Base-by-base conservation (phyloP, 1,284 basidiomycete genomes). In the Moesziomyces parantarcticus region DNA sequence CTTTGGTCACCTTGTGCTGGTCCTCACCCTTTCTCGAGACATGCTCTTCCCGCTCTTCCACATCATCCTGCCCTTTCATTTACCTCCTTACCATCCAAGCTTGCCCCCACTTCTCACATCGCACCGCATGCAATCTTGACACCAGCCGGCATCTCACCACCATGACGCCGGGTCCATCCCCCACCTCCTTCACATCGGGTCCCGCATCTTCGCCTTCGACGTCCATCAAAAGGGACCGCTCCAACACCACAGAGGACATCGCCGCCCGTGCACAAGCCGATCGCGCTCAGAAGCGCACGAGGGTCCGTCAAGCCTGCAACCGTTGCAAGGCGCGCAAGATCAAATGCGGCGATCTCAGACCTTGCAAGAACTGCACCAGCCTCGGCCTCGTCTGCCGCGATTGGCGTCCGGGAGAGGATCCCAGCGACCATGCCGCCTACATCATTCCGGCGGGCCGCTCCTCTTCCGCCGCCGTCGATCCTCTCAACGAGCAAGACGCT, bases 311-410 rank as follows among this genome's bases (percentile, higher is more conserved):
- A 48, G 71, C 71, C 2, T 74, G 71, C 62, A 74, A 74, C 21
- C 66, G 71, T n/a, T 74, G 71, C 56, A 74, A 74, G 53, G 65
- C 71, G 18, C 60, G 71, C 40, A 74, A 74, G 56, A 74, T 74
- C 58, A 74, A 74, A 41, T 74, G 71, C 39, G 71, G 71, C 29
- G 66, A 74, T 26, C 55, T 69, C 6, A 50, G 71, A 55, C 71
- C 71, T 3, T 74, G 71, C 66, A 64, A 69, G 49, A 68, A 74
- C 22, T 74, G 71, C 58, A 74, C 71, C 45, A 58, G 54, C 11
- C 56, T 69, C 48, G 71, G 71, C 13, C 50, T 74, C 18, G 59
- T 58, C 32, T 74, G 71, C 21, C 52, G 61, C 11, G 71, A 74
- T 44, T 74, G 71, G 71, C 61, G 71, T 23, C 71, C 71, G 18